Evolutionary conservation across 2,329 filamentous ascomycete species (phyloP), one percentile per base, ranked within the genome.

Genomic region (Fusarium tjaetaba): DNA sequence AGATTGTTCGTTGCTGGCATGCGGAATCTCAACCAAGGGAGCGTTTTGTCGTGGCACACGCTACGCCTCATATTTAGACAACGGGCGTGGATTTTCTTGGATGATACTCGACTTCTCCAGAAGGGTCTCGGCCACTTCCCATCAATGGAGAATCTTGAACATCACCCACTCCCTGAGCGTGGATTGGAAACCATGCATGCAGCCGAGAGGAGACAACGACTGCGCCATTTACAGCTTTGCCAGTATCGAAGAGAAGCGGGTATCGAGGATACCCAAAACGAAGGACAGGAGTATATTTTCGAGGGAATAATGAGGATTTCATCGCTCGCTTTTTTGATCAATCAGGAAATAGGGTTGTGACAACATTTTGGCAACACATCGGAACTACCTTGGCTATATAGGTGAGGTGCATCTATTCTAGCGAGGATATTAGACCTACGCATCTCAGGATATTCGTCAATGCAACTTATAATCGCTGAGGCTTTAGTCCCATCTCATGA

Each of bases 401-500:
- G 26, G 26, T 18, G 45, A 30, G 26, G 13, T 5, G 9, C 9
- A 34, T 34, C 10, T 13, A 14, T 34, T 51, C n/a, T 24, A 30
- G 3, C 11, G 11, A 34, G 4, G 30, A 9, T 24, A 34, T 5
- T n/a, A n/a, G 30, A 30, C 10, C 5, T 34, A 34, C 30, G 22
- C 8, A 34, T 11, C 9, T 51, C 11, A 8, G 1, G 8, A 4
- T 24, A 24, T 18, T 20, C 11, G 13, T 34, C n/a, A 20, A 14
- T 14, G 16, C 4, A 4, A 9, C 6, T 2, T n/a, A 14, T 24
- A 8, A 34, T 7, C 5, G 8, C 4, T 2, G 4, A 24, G n/a
- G 11, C 6, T 24, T 24, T 32, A 4, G 11, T 34, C 7, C 8
- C 9, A 13, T 34, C n/a, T 24, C 15, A 34, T 11, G 15, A 10